A percentile compares a stretch with the other conserved stretches of the same genome.
Conservation (phyloP, 2,329 filamentous ascomycete species). For the Ceratocystis huliohia region DNA sequence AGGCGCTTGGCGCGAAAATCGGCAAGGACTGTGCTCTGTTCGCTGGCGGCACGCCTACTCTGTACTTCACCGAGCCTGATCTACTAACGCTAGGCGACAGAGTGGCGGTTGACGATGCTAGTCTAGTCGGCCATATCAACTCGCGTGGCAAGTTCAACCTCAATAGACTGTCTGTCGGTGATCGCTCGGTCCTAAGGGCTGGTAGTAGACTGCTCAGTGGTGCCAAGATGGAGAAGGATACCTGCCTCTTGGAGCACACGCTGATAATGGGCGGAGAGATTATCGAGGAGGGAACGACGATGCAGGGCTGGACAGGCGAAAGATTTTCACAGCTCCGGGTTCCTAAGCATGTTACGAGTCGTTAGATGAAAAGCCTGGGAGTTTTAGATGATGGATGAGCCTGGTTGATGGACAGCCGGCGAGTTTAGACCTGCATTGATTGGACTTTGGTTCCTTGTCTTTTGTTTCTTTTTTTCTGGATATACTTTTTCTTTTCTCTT, state of each 20-base stretch:
- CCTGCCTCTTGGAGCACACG: constrained; percentile 44
- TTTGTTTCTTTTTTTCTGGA: background rate
- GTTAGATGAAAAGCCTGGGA: background rate
- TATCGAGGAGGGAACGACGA: constrained; percentile 37
- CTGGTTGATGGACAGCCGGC: too few relatives aligned
- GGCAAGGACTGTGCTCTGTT: constrained; percentile 44
- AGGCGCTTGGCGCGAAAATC: constrained; percentile 40
- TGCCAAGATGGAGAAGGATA: constrained; percentile 40
- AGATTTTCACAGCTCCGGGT: constrained; percentile 27
- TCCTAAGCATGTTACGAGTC: background rate
- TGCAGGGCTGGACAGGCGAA: constrained; percentile 44
- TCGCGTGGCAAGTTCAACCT: constrained; percentile 44
- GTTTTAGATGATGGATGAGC: too few relatives aligned
- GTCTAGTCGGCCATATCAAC: constrained; percentile 44
- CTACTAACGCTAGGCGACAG: constrained; percentile 41
- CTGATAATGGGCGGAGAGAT: constrained; percentile 45
- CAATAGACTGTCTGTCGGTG: constrained; percentile 38
- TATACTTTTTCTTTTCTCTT: background rate
- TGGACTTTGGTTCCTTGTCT: too few relatives aligned
- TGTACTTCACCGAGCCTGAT: constrained; percentile 47
- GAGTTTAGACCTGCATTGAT: background rate
- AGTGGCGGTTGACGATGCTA: constrained; percentile 43
- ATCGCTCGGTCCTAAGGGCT: constrained; percentile 39
- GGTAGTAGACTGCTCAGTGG: constrained; percentile 41
- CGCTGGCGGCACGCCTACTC: constrained; percentile 38